Conservation (phyloP, 2,329 filamentous ascomycete genomes). For the Aspergillus fijiensis region DNA sequence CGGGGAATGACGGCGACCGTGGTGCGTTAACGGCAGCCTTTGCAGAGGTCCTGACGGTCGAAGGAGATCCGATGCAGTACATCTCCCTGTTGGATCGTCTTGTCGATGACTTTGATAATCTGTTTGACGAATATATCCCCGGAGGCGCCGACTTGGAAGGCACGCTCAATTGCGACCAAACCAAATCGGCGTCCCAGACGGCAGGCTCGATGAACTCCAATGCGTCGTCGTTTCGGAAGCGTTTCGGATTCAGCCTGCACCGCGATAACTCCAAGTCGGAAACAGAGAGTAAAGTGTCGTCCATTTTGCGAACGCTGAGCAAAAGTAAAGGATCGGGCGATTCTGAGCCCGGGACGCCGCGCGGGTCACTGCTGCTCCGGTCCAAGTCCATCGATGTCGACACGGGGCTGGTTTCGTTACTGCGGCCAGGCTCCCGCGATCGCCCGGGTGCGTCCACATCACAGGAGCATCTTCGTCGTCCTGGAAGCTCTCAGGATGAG, state of each 20-base stretch:
- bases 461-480: conserved; percentile 47
- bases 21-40: conserved; percentile 86
- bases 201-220: conserved; percentile 80
- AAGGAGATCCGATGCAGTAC: conserved; percentile 75
- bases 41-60: conserved; percentile 77
- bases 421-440: conserved; percentile 58
- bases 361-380: conserved; percentile 62
- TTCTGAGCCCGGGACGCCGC: conserved; percentile 67
- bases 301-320: conserved; percentile 84
- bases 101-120: conserved; percentile 81
- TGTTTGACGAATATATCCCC: conserved; percentile 69
- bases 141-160: conserved; percentile 47
- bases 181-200: conserved; percentile 60
- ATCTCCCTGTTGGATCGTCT: conserved; percentile 86
- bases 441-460: conserved; percentile 51
- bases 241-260: conserved; percentile 77
- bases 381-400: conserved; percentile 78
- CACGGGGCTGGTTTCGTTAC: conserved; percentile 44
- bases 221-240: conserved; percentile 77
- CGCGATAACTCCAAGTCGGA: conserved; percentile 76
- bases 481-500: conserved; percentile 50
- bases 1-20: conserved; percentile 85
- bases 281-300: conserved; percentile 67
- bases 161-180: conserved; percentile 53
- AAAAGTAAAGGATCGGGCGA: conserved; percentile 68